Base-by-base conservation (phyloP, 2,329 filamentous ascomycete species). In the Xylaria sp. region DNA sequence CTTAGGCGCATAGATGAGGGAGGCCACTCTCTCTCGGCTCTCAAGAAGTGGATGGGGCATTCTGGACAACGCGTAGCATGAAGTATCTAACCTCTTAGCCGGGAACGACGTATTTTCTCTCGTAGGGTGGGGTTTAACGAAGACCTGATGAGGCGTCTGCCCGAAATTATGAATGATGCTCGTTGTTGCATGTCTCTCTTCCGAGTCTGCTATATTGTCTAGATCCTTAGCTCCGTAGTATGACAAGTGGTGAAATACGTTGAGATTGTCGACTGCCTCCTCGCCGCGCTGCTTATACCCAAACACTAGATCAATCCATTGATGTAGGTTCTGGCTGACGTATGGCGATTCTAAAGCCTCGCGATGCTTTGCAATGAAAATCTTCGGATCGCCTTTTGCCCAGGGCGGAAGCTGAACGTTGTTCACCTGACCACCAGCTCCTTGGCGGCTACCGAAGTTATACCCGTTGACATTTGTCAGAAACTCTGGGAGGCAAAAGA, bases 121-220 rank as follows among this genome's bases (percentile, higher is more conserved):
- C n/a, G 85, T 79, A 3, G 90, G 88, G 75, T 99, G 95, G 11
- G 90, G 83, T 60, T 90, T 89, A 44, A 87, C 85, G 74, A 98
- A 99, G 15, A 98, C 90, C 74, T 99, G 96, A 69, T 96, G 91
- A 1, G 96, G 95, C 1, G 96, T 99, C 75, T 99, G 95, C 0
- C 95, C 95, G 75, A 99, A 99, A 70, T 98, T 98, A 77, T 99
- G 94, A 70, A 99, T 98, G 68, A 97, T 96, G 33, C 92, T 92
- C 55, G 97, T 97, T 0, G 93, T 94, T 4, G 94, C 91, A 6
- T 93, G 82, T 43, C 93, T 85, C 75, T 98, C 93, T 58, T 94
- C 87, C 0, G 91, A 90, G 72, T 98, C 94, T 7, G 89, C 87
- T 62, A 99, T 98, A 54, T 88, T 89, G 74, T 99, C 95, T 4